Evolutionary conservation across 352 stramenopile genomes (phyloP).

Genomic region (Globisporangium iwayamae): DNA sequence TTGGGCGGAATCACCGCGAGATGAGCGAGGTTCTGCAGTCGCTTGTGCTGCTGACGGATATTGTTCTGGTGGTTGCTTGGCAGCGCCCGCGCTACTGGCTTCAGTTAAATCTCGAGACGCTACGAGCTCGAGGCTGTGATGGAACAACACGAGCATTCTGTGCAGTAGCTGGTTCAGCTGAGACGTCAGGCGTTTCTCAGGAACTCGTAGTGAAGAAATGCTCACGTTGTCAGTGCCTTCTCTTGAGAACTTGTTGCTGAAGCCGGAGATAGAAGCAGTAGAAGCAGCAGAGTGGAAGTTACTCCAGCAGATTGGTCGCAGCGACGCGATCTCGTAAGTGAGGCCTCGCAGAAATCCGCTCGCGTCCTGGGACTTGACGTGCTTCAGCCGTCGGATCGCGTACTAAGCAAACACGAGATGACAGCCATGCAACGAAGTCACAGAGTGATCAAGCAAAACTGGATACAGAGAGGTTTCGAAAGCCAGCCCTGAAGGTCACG

Average conservation of each 20-base stretch:
- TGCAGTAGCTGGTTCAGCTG: background rate
- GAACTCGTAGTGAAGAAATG: background rate
- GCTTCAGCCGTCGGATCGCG: conserved; percentile 40
- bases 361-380: conserved; percentile 22
- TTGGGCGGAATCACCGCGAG: background rate
- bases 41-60: background rate
- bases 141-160: background rate
- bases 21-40: background rate
- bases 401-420: conserved; percentile 25
- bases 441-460: background rate
- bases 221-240: background rate
- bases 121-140: background rate
- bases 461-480: too few species aligned
- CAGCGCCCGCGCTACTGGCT: background rate
- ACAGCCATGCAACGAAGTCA: background rate
- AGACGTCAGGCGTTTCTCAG: background rate
- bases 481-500: background rate
- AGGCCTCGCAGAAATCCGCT: conserved; percentile 27
- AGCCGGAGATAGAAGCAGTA: background rate
- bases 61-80: background rate
- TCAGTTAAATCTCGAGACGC: background rate
- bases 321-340: conserved; percentile 31
- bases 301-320: conserved; percentile 32
- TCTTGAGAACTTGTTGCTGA: background rate
- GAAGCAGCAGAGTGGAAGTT: conserved; percentile 9